Evolutionary conservation across 2,329 filamentous ascomycete species (phyloP).

Genomic region (Sphaerostilbella broomeana): DNA sequence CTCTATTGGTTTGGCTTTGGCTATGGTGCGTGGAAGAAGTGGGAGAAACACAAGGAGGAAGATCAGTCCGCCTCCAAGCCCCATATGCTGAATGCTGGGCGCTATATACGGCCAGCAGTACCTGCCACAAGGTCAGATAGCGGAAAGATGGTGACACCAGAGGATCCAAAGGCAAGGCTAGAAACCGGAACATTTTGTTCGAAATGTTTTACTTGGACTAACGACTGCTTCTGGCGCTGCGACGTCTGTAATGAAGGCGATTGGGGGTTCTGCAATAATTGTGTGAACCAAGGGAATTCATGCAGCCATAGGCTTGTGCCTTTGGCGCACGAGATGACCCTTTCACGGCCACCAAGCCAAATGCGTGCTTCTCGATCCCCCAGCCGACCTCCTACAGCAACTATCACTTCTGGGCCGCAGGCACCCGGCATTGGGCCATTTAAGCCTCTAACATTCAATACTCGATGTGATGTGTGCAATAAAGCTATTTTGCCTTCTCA

Average conservation of each 20-base stretch:
- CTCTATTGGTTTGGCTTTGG: conserved; percentile 86
- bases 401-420: conserved; percentile 41
- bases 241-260: conserved; percentile 82
- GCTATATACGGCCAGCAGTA: conserved; percentile 46
- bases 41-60: conserved; percentile 47
- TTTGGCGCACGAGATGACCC: conserved; percentile 52
- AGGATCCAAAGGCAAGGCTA: conserved; percentile 61
- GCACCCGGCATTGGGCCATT: conserved; percentile 48
- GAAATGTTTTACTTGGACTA: conserved; percentile 64
- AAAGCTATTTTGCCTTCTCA: conserved; percentile 63
- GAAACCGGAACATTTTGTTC: conserved; percentile 82
- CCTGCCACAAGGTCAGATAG: conserved; percentile 48
- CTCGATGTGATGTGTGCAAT: conserved; percentile 72
- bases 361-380: conserved; percentile 37
- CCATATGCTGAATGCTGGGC: conserved; percentile 53
- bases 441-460: conserved; percentile 63
- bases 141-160: conserved; percentile 52
- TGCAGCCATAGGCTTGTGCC: conserved; percentile 80
- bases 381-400: conserved; percentile 41
- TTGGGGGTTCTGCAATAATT: conserved; percentile 89
- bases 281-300: conserved; percentile 73
- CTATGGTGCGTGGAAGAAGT: conserved; percentile 60
- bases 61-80: conserved; percentile 39
- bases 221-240: conserved; percentile 87
- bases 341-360: conserved; percentile 24